Conservation (phyloP, 2,329 filamentous ascomycete genomes). For the Moelleriella libera region DNA sequence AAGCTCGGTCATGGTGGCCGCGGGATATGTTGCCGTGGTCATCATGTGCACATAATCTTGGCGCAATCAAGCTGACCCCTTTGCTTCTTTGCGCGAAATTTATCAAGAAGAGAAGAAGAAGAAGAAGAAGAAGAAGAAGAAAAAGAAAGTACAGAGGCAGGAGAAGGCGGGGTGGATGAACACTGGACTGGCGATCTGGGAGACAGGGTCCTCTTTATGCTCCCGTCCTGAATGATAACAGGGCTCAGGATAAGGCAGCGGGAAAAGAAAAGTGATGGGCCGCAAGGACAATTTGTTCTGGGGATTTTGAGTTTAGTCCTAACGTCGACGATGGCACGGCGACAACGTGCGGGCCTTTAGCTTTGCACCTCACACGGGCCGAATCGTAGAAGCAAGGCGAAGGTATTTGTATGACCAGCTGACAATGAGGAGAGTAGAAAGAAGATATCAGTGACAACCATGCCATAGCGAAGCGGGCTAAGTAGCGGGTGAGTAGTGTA, state of each 20-base stretch:
- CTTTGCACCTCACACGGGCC: constrained; percentile 3
- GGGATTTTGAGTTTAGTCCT: background rate
- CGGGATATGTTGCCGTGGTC: constrained; percentile 43
- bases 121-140: background rate
- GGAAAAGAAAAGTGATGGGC: background rate
- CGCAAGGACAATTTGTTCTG: background rate
- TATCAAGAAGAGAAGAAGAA: background rate
- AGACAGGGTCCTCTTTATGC: background rate
- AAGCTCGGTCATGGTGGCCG: constrained; percentile 47
- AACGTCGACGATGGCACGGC: constrained; percentile 1
- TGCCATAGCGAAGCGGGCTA: constrained; percentile 7
- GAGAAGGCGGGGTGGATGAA: background rate
- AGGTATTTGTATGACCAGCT: constrained; percentile 2
- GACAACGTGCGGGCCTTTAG: background rate
- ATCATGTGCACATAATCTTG: constrained; percentile 40
- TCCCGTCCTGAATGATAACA: too few relatives aligned
- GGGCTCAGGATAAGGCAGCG: background rate
- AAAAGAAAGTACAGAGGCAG: background rate
- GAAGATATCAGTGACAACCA: constrained; percentile 2
- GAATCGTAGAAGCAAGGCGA: background rate
- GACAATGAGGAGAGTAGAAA: constrained; percentile 1
- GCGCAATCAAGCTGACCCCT: background rate
- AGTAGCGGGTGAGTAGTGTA: constrained; percentile 30
- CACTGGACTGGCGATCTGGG: background rate
- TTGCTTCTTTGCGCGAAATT: background rate